Conservation (phyloP, 169 alveolate genomes). For the Toxoplasma gondii region DNA sequence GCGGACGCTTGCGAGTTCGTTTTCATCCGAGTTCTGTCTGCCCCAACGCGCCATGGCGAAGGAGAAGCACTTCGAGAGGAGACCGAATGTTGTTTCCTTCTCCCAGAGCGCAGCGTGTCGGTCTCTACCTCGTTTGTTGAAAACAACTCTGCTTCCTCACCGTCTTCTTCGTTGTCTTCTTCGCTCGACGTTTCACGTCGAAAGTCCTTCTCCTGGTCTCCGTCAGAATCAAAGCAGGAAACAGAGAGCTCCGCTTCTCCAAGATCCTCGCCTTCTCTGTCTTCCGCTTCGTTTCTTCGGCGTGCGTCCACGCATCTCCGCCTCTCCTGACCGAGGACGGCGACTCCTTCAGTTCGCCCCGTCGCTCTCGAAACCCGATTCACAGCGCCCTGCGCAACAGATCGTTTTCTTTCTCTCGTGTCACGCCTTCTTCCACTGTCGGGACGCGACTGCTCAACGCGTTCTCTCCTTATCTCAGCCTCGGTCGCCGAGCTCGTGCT, state of each 20-base stretch:
- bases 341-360: too few relatives aligned
- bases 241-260: background rate
- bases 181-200: background rate
- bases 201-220: background rate
- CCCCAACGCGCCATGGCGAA: background rate
- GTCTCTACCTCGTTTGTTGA: background rate
- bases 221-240: background rate
- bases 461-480: too few relatives aligned
- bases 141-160: background rate
- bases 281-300: background rate
- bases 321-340: too few relatives aligned
- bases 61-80: too few relatives aligned
- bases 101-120: background rate
- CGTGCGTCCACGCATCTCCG: too few relatives aligned
- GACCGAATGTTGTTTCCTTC: background rate
- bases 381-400: too few relatives aligned
- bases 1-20: too few relatives aligned
- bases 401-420: too few relatives aligned
- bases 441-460: too few relatives aligned
- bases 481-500: background rate
- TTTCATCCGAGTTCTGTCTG: too few relatives aligned
- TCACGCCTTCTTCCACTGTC: too few relatives aligned
- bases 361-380: too few relatives aligned
- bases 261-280: background rate
- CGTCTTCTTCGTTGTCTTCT: background rate